Conservation (phyloP, 2,329 filamentous ascomycete species). For the Tolypocladium inflatum region DNA sequence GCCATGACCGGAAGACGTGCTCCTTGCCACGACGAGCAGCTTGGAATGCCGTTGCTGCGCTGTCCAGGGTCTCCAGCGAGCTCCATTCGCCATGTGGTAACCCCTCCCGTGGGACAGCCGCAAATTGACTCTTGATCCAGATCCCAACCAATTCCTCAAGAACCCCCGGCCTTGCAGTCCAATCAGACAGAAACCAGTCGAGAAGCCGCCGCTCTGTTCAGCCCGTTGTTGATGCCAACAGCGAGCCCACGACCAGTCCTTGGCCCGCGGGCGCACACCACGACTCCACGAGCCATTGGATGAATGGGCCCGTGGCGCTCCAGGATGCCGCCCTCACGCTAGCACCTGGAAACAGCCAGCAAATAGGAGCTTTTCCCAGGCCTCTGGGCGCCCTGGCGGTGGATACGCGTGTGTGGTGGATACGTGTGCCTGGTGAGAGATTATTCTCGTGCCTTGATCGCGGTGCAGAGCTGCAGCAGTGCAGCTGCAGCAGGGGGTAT, state of each 20-base stretch:
- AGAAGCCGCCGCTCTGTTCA: neutral
- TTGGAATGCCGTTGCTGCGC: neutral
- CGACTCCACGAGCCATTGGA: neutral
- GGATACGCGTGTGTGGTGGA: slow-evolving; percentile 12
- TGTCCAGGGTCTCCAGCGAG: neutral
- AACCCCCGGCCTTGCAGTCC: slow-evolving; percentile 13
- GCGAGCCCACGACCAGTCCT: neutral
- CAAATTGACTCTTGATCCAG: slow-evolving; percentile 7
- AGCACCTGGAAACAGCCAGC: slow-evolving; percentile 2
- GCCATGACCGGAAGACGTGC: no score
- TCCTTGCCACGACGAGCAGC: neutral
- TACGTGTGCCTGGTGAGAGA: slow-evolving; percentile 17
- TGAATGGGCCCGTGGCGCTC: slow-evolving; percentile 2
- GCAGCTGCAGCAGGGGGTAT: neutral
- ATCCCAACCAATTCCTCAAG: slow-evolving; percentile 7
- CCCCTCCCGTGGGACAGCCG: neutral
- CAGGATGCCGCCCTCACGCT: neutral
- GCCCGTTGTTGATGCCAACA: neutral
- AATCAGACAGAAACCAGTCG: slow-evolving; percentile 13
- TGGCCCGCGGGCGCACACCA: neutral
- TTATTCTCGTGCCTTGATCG: slow-evolving; percentile 15
- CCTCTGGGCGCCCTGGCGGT: slow-evolving; percentile 12
- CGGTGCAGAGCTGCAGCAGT: neutral
- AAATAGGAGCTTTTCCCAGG: slow-evolving; percentile 20
- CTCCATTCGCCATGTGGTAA: slow-evolving; percentile 6